These are phyloP conservation scores for Emergomyces pasteurianus DNA, from an alignment of 2,329 filamentous ascomycete species.

Conservation along the genomic window DNA sequence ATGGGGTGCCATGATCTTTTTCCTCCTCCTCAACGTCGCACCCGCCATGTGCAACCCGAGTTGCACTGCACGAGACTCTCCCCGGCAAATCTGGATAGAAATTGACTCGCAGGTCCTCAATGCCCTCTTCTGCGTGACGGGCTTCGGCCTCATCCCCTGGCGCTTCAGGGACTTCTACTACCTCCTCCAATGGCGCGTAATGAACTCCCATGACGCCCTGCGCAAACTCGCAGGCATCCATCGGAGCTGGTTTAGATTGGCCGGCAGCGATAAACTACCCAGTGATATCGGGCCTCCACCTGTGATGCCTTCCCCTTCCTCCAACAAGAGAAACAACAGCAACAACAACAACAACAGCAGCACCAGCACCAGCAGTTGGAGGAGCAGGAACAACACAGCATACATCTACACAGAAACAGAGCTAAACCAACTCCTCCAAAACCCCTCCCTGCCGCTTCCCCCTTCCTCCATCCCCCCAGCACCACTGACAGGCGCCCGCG, in stretches of 20 bases:
- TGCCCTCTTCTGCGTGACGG: constrained; percentile 74
- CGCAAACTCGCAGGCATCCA: constrained; percentile 63
- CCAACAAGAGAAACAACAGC: not conserved
- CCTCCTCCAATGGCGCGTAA: constrained; percentile 52
- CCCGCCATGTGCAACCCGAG: constrained; percentile 41
- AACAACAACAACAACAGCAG: no score
- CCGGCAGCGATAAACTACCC: constrained; percentile 51
- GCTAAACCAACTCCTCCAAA: constrained; percentile 39
- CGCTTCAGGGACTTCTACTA: constrained; percentile 69
- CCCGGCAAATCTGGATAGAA: constrained; percentile 75
- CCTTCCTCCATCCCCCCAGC: constrained; percentile 49
- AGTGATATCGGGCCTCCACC: constrained; percentile 15
- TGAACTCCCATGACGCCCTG: constrained; percentile 44
- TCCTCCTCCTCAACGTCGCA: constrained; percentile 65
- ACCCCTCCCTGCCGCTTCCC: constrained; percentile 50
- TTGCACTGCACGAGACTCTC: constrained; percentile 62
- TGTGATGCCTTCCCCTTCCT: constrained; percentile 6
- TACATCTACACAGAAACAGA: constrained; percentile 32
- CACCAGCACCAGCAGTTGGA: not conserved
- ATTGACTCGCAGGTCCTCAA: constrained; percentile 74
- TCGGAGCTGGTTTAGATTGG: constrained; percentile 61
- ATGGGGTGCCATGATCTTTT: constrained; percentile 85
- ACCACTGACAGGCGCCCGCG: constrained; percentile 60
- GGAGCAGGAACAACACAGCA: constrained; percentile 6
- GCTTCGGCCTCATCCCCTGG: constrained; percentile 76